Evolutionary conservation across 306 rosid genomes (phyloP).

Genomic region (Pyrus bretschneideri): DNA sequence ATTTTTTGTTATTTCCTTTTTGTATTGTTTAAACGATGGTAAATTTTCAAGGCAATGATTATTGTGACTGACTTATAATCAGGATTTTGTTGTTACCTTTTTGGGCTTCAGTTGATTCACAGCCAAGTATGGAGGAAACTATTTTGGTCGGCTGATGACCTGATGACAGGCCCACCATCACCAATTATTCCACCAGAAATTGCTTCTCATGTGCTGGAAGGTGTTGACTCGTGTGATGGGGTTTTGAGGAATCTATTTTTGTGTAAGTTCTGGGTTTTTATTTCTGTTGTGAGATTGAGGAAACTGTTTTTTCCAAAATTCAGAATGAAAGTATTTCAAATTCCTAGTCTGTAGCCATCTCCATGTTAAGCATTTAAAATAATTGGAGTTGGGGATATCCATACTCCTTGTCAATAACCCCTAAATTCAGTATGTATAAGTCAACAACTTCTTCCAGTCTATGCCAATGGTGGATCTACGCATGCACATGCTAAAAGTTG

Average conservation of each 20-base stretch:
- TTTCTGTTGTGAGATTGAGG: neutral
- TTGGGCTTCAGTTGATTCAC: constrained; percentile 74
- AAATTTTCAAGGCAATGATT: neutral
- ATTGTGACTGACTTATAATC: neutral
- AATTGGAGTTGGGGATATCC: neutral
- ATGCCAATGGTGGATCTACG: neutral
- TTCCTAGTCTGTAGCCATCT: neutral
- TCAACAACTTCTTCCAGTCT: neutral
- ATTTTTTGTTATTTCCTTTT: neutral
- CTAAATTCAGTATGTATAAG: neutral
- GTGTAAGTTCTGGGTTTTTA: constrained; percentile 41
- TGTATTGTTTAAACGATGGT: neutral
- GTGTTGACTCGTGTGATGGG: constrained; percentile 84
- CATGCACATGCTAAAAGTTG: neutral
- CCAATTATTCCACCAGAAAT: constrained; percentile 86
- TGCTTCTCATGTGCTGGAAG: constrained; percentile 90
- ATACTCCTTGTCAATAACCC: neutral
- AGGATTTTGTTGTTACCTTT: constrained; percentile 5
- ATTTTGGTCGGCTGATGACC: constrained; percentile 92
- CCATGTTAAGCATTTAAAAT: neutral
- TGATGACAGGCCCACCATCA: constrained; percentile 90
- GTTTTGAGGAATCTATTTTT: constrained; percentile 73
- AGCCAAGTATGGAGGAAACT: constrained; percentile 90
- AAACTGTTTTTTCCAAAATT: neutral
- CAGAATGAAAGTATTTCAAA: neutral